Evolutionary conservation across 495 filamentous ascomycete species (phyloP), one percentile per base, ranked within the genome.

Genomic region (Neurospora terricola): DNA sequence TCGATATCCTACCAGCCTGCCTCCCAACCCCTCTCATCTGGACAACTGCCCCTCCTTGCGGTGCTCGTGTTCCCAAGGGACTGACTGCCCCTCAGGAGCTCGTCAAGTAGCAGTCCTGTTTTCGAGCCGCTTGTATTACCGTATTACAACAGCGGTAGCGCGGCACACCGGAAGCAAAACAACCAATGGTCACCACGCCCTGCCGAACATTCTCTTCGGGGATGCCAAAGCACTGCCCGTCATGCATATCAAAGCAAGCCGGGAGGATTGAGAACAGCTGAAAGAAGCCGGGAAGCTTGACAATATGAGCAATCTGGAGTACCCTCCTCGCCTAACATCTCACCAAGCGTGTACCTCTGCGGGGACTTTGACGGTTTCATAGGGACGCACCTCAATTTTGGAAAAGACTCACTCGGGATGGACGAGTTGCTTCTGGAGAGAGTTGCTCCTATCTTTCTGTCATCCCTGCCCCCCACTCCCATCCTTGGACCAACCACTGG

Each of bases 91-190:
- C 45, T 54, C 45, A 45, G 27, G 27, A 59, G 73, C 45, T 23
- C 14, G 12, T 38, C 48, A 42, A 68, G 27, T 9, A 27, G 21
- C 69, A 72, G 71, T 73, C 27, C 38, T 23, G 38, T 69, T 38
- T 48, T 71, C 74, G 37, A 39, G 40, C 54, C 69, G 69, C 59
- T 23, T 70, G 69, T 69, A 48, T 14, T 75, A 71, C 69, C 59
- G 76, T 77, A 42, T 72, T 73, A 77, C 76, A 72, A 48, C 76
- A 77, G 76, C 71, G 43, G 62, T 70, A 72, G 40, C 43, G 72
- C 76, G 72, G 76, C 75, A 77, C 72, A 71, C 71, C 71, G 74
- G 48, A 42, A n/a, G 62, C 62, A 54, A 18, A 54, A 8, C 62
- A 34, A 62, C 76, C 76, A 77, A 77, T 77, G 69, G 69, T 21